phyloP scores from a whole-genome alignment of 768 basidiomycete genomes.

The Serendipita sp. region DNA sequence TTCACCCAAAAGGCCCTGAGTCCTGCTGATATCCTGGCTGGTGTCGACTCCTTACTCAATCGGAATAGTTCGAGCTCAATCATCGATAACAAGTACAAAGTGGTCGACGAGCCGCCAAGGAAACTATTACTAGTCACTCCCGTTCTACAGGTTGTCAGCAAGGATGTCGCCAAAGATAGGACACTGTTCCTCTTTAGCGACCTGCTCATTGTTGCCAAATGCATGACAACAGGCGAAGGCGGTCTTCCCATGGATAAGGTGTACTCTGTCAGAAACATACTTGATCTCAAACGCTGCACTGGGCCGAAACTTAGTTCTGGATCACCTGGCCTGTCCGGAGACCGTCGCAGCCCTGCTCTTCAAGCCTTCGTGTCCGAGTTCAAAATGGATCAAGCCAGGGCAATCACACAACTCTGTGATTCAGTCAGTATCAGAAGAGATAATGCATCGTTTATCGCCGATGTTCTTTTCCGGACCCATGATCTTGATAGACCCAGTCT shows the following conservation, averaged over 20 bases:
- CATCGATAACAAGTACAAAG: constrained; percentile 25
- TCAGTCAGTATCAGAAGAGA: neutral
- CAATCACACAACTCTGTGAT: constrained; percentile 19
- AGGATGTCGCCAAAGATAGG: constrained; percentile 87
- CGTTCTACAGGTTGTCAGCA: constrained; percentile 85
- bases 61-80: constrained; percentile 14
- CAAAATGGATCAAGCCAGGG: constrained; percentile 13
- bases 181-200: constrained; percentile 97
- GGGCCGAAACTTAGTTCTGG: constrained; percentile 18
- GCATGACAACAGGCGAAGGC: constrained; percentile 43
- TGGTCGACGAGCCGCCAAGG: constrained; percentile 72
- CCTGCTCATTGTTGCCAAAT: constrained; percentile 84
- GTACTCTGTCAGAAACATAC: constrained; percentile 81
- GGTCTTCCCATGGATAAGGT: constrained; percentile 42
- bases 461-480: constrained; percentile 58
- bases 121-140: constrained; percentile 72
- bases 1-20: neutral
- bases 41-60: neutral
- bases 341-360: constrained; percentile 20
- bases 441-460: constrained; percentile 57
- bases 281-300: constrained; percentile 32
- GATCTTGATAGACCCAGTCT: constrained; percentile 72
- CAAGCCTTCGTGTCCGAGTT: constrained; percentile 15
- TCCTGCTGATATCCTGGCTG: neutral
- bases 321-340: constrained; percentile 27